A percentile compares a stretch with the other conserved stretches of the same genome.
Evolutionary conservation across 2,329 filamentous ascomycete genomes (phyloP).

Genomic region (Diaporthe citri): DNA sequence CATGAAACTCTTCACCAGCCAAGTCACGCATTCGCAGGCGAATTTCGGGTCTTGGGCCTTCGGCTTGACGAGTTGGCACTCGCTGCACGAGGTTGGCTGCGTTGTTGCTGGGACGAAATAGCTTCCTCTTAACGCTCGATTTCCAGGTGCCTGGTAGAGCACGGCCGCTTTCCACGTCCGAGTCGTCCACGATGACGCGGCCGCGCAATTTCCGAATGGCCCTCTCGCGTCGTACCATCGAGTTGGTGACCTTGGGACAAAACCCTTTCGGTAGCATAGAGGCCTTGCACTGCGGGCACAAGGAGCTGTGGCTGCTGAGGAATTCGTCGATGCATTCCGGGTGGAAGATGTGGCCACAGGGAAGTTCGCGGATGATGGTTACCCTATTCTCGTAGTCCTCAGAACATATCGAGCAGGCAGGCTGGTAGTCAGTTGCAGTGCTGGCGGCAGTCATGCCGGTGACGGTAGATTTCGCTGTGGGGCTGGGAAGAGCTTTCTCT

Average conservation of each 20-base stretch:
- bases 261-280: constrained; percentile 79
- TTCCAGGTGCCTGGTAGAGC: constrained; percentile 42
- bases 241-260: constrained; percentile 81
- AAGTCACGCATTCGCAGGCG: constrained; percentile 48
- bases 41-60: constrained; percentile 31
- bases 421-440: constrained; percentile 74
- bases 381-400: constrained; percentile 79
- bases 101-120: constrained; percentile 43
- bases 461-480: constrained; percentile 41
- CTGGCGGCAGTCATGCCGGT: constrained; percentile 48
- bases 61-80: constrained; percentile 36
- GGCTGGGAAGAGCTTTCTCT: constrained; percentile 44
- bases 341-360: constrained; percentile 94
- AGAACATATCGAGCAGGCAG: constrained; percentile 90
- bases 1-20: constrained; percentile 44
- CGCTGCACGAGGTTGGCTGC: constrained; percentile 36
- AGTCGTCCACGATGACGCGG: constrained; percentile 60
- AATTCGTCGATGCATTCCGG: constrained; percentile 92
- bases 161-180: constrained; percentile 44
- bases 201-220: constrained; percentile 73
- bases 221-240: constrained; percentile 86
- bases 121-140: constrained; percentile 41
- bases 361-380: constrained; percentile 84
- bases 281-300: constrained; percentile 93
- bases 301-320: constrained; percentile 80